These are phyloP conservation scores for Podospora pseudoanserina DNA, from an alignment of 495 filamentous ascomycete genomes.

Conservation along the genomic window DNA sequence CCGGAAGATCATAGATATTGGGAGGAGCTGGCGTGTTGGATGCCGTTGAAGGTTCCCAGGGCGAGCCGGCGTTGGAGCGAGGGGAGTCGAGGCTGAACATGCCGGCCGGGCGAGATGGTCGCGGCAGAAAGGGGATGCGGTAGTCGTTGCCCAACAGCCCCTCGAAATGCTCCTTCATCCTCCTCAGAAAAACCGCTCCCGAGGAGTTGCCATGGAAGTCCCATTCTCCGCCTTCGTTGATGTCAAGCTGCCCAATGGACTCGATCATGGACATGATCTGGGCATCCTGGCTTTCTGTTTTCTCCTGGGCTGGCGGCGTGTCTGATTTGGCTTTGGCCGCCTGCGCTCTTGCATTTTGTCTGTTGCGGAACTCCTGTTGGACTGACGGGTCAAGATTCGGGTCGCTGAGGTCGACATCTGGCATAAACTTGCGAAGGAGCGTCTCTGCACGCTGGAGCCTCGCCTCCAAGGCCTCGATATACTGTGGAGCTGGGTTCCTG, in stretches of 20 bases:
- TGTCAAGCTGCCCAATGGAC: conserved; percentile 80
- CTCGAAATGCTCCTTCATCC: conserved; percentile 77
- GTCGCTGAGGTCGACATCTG: conserved; percentile 80
- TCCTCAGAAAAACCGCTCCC: conserved; percentile 77
- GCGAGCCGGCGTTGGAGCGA: conserved; percentile 50
- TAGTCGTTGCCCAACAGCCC: conserved; percentile 58
- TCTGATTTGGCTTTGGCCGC: conserved; percentile 36
- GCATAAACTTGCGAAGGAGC: conserved; percentile 73
- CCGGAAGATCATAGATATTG: conserved; percentile 66
- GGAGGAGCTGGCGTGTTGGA: neutral
- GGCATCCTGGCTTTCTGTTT: conserved; percentile 58
- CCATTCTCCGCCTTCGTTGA: conserved; percentile 88
- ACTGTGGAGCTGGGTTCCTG: conserved; percentile 91
- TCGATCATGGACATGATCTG: conserved; percentile 93
- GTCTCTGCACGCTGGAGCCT: conserved; percentile 80
- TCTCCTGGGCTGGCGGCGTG: conserved; percentile 10
- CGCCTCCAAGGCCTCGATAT: conserved; percentile 86
- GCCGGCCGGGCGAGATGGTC: conserved; percentile 36
- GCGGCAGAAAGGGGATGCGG: conserved; percentile 46
- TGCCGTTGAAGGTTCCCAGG: conserved; percentile 56
- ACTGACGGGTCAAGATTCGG: conserved; percentile 70
- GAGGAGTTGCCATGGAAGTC: conserved; percentile 95
- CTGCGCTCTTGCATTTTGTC: conserved; percentile 41
- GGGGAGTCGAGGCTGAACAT: conserved; percentile 65
- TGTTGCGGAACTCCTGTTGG: conserved; percentile 52